A percentile compares a stretch with the other conserved stretches of the same genome.
phyloP scores from a whole-genome alignment of 257 asterid species.

The Pogostemon cablin region DNA sequence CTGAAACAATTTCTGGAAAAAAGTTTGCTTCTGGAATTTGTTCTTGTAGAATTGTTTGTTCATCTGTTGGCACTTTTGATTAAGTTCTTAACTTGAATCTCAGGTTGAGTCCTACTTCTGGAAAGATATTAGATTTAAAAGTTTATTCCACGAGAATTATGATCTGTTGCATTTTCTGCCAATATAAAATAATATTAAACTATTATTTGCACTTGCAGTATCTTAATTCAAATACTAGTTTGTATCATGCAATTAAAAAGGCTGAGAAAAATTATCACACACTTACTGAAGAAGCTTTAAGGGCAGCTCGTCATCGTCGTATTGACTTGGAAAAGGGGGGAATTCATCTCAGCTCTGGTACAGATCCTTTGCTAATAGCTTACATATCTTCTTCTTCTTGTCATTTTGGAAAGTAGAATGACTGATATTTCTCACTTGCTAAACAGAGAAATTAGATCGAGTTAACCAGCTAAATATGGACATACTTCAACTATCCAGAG shows the following conservation, averaged over 20 bases:
- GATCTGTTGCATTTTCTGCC: conserved; percentile 4
- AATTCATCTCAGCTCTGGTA: conserved; percentile 86
- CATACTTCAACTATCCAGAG: conserved; percentile 81
- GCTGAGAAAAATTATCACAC: conserved; percentile 74
- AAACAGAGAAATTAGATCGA: conserved; percentile 75
- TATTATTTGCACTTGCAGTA: conserved; percentile 63
- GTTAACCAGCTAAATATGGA: conserved; percentile 65
- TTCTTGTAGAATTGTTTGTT: neutral
- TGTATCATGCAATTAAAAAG: conserved; percentile 72
- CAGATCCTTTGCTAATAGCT: conserved; percentile 31
- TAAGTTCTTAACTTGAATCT: neutral
- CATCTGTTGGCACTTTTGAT: conserved; percentile 14
- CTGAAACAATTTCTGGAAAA: conserved; percentile 18
- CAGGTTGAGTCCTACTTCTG: neutral
- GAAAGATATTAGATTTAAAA: conserved; percentile 3
- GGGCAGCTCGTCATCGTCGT: conserved; percentile 75
- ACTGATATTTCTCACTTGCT: conserved; percentile 31
- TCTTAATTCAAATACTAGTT: conserved; percentile 77
- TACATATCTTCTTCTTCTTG: conserved; percentile 7
- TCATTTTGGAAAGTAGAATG: conserved; percentile 5
- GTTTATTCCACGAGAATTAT: conserved; percentile 8
- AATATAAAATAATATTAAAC: conserved; percentile 20
- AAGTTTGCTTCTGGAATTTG: conserved; percentile 6
- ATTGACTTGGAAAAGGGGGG: conserved; percentile 96
- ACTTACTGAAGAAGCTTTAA: conserved; percentile 77